A percentile compares a stretch with the other conserved stretches of the same genome.
phyloP scores from a whole-genome alignment of 495 filamentous ascomycete genomes.

The Staphylotrichum longicolle region DNA sequence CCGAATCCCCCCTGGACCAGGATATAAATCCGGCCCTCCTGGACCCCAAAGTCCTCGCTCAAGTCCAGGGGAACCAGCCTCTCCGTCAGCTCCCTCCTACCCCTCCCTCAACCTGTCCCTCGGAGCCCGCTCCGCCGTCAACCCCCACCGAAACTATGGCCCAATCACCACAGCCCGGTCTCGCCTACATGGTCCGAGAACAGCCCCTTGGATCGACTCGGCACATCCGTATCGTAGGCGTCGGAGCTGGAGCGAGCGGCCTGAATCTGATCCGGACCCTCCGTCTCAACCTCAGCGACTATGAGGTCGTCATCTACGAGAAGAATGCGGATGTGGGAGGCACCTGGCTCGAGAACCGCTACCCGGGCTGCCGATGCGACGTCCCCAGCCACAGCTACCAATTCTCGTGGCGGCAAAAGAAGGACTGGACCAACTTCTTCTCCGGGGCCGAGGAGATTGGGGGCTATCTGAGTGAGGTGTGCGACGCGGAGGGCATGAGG shows the following conservation, averaged over 20 bases:
- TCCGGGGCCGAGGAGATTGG: conserved; percentile 57
- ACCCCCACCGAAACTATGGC: conserved; percentile 18
- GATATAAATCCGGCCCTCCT: conserved; percentile 9
- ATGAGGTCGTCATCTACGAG: conserved; percentile 68
- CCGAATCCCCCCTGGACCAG: neutral
- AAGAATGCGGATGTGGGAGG: conserved; percentile 69
- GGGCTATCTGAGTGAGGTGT: conserved; percentile 55
- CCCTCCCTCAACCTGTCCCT: conserved; percentile 10
- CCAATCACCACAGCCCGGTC: conserved; percentile 9
- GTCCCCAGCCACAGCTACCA: conserved; percentile 56
- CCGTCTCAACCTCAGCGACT: conserved; percentile 42
- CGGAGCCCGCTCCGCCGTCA: conserved; percentile 16
- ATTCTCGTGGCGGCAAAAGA: conserved; percentile 55
- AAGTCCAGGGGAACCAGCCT: neutral
- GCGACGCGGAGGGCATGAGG: conserved; percentile 55
- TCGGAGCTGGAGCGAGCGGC: conserved; percentile 51
- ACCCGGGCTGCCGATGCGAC: conserved; percentile 56
- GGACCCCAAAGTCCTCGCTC: conserved; percentile 2
- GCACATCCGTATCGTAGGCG: conserved; percentile 48
- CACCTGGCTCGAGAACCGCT: conserved; percentile 60
- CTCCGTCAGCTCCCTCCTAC: neutral
- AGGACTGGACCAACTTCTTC: conserved; percentile 61
- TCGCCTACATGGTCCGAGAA: conserved; percentile 40
- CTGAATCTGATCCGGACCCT: conserved; percentile 49
- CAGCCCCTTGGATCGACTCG: conserved; percentile 44